A percentile compares a stretch with the other conserved stretches of the same genome.
Evolutionary conservation across 176 grass and related monocot genomes (phyloP).

Genomic region (Oryza nivara): DNA sequence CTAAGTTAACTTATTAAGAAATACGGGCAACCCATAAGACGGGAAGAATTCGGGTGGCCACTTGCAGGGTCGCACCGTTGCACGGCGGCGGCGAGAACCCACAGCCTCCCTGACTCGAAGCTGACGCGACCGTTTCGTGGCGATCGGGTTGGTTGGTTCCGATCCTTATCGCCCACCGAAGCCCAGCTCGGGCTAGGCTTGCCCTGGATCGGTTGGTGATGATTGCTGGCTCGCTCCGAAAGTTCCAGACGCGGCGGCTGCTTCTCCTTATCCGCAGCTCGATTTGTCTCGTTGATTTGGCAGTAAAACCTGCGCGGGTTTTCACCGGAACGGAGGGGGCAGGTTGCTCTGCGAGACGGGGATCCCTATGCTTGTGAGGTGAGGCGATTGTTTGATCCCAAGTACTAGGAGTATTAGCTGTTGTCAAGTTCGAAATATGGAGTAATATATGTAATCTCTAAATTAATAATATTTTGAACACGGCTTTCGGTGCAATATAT

Average conservation of each 20-base stretch:
- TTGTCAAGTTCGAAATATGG: neutral
- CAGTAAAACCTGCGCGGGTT: neutral
- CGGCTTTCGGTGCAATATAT: constrained; percentile 20
- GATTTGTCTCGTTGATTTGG: neutral
- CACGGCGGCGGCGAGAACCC: neutral
- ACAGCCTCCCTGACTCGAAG: neutral
- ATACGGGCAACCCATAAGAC: too few species aligned
- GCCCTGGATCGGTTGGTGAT: neutral
- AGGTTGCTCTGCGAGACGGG: neutral
- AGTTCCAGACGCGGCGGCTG: constrained; percentile 9
- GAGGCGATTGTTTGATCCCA: neutral
- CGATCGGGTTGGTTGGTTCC: neutral
- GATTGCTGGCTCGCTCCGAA: neutral
- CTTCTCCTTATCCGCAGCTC: neutral
- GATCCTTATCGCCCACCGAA: neutral
- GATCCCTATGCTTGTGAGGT: neutral
- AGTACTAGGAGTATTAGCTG: constrained; percentile 15
- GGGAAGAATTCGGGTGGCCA: too few species aligned
- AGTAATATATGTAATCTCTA: neutral
- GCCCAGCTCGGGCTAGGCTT: neutral
- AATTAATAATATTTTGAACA: neutral
- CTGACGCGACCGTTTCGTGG: neutral
- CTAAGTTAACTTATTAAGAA: too few species aligned
- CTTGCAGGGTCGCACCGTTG: too few species aligned
- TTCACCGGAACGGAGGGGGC: neutral